phyloP scores from a whole-genome alignment of 2,329 filamentous ascomycete species.

The Fusarium tupiense region DNA sequence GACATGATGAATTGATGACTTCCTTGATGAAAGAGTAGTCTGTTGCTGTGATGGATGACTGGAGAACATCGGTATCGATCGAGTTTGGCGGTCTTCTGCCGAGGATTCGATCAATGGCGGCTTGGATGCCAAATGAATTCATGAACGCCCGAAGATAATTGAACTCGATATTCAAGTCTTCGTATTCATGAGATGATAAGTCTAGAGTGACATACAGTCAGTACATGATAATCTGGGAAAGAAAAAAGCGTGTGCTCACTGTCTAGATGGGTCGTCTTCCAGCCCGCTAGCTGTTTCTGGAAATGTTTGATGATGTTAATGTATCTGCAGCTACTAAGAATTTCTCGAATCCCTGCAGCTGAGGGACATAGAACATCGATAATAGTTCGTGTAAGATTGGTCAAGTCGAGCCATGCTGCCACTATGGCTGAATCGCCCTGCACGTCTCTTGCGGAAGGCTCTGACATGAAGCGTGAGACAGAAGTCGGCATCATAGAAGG shows the following conservation, averaged over 20 bases:
- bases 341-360: conserved; percentile 39
- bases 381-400: conserved; percentile 14
- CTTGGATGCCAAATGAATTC: conserved; percentile 63
- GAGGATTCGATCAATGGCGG: conserved; percentile 57
- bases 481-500: conserved; percentile 11
- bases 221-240: accelerated
- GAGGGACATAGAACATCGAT: conserved; percentile 52
- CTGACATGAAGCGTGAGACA: not conserved
- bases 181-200: not conserved
- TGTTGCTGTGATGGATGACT: conserved; percentile 54
- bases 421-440: not conserved
- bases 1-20: conserved; percentile 63
- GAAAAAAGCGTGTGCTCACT: too few species aligned
- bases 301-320: conserved; percentile 28
- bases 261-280: conserved; percentile 15
- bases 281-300: conserved; percentile 14
- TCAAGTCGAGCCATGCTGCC: conserved; percentile 18
- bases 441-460: not conserved
- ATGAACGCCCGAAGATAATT: conserved; percentile 55
- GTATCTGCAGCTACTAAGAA: conserved; percentile 2
- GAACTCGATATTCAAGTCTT: conserved; percentile 53
- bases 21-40: conserved; percentile 66
- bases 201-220: accelerated
- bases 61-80: conserved; percentile 25
- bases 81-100: conserved; percentile 9